Base-by-base conservation (phyloP, 768 basidiomycete species). In the Fomitopsis pulvina region DNA sequence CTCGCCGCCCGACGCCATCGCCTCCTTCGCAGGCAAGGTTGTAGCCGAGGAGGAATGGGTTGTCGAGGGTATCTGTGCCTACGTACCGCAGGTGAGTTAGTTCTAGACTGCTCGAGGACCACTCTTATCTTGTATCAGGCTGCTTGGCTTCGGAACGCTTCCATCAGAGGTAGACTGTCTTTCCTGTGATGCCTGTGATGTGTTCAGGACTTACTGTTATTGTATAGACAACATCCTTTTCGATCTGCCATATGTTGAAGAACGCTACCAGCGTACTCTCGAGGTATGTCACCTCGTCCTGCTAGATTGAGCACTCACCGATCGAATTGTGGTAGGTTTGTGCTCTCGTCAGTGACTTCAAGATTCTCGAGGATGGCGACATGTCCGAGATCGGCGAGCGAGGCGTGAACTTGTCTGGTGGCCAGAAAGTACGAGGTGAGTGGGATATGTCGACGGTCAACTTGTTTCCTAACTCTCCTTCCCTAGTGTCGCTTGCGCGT, bases 311-410 rank as follows among this genome's bases (percentile, higher is more conserved):
- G 20, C 29, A 2, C 5, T n/a, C 21, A 9, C 18, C 1, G 16
- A 41, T 12, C 4, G n/a, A 11, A 12, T 42, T 8, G 6, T 30
- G 5, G 20, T 46, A 59, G 57, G 63, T 56, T 39, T 81, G 80
- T 52, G 87, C 89, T 1, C 71, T 93, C 20, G 68, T 83, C 20
- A 78, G 72, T 48, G 90, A 93, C 60, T 71, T 93, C 28, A 78
- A 81, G 44, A 90, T 92, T 48, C 70, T 93, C 14, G 91, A 92
- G 61, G 90, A 92, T 57, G 88, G 90, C 1, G 90, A 92, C 56
- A 83, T 87, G 56, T 81, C 88, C 0, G 90, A 92, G 65, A 91
- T 92, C 48, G 89, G 89, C 18, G 89, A 92, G 69, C 82, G 87
- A 27, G 89, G 89, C 22, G 88, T 88, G 14, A 77, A 76, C 55